Conservation (phyloP, 1,284 basidiomycete species). For the Papiliotrema terrestris region DNA sequence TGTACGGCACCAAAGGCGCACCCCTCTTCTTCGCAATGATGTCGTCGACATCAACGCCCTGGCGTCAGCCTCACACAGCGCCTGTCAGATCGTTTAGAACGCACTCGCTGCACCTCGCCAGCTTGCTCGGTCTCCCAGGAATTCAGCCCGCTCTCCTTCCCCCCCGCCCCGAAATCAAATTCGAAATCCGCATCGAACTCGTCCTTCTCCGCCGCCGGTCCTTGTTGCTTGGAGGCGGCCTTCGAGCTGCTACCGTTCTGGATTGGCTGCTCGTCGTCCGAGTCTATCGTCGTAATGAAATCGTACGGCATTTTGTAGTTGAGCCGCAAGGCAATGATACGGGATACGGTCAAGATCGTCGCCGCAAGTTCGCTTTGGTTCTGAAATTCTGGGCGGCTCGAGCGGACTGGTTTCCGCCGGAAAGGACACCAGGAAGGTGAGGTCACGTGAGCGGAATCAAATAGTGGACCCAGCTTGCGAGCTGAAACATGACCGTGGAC, state of each 20-base stretch:
- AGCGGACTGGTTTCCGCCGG: too few species aligned
- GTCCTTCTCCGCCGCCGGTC: slow-evolving; percentile 53
- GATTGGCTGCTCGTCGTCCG: slow-evolving; percentile 45
- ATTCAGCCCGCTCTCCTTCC: slow-evolving; percentile 26
- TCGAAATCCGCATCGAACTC: slow-evolving; percentile 74
- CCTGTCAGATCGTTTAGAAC: slow-evolving; percentile 48
- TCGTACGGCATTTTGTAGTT: slow-evolving; percentile 31
- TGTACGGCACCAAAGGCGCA: slow-evolving; percentile 41
- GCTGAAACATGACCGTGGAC: too few species aligned
- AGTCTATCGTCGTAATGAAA: slow-evolving; percentile 50
- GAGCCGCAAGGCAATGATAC: too few species aligned
- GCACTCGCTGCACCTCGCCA: slow-evolving; percentile 56
- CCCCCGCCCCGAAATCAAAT: slow-evolving; percentile 65
- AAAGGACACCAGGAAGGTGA: too few species aligned
- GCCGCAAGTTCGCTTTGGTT: neutral
- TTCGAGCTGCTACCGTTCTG: slow-evolving; percentile 24
- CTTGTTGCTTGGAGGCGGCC: slow-evolving; percentile 9
- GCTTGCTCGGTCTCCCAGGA: slow-evolving; percentile 43
- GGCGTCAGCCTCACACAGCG: neutral
- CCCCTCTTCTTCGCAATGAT: slow-evolving; percentile 71
- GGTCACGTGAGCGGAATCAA: too few species aligned
- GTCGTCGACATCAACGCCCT: slow-evolving; percentile 82
- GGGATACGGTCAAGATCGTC: too few species aligned
- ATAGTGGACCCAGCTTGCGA: too few species aligned
- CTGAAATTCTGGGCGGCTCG: too few species aligned